Percentiles rank a stretch among this genome's conserved stretches.
These are phyloP conservation scores for Raffaelea deltoideospora DNA, from an alignment of 2,329 filamentous ascomycete genomes.

Conservation along the genomic window DNA sequence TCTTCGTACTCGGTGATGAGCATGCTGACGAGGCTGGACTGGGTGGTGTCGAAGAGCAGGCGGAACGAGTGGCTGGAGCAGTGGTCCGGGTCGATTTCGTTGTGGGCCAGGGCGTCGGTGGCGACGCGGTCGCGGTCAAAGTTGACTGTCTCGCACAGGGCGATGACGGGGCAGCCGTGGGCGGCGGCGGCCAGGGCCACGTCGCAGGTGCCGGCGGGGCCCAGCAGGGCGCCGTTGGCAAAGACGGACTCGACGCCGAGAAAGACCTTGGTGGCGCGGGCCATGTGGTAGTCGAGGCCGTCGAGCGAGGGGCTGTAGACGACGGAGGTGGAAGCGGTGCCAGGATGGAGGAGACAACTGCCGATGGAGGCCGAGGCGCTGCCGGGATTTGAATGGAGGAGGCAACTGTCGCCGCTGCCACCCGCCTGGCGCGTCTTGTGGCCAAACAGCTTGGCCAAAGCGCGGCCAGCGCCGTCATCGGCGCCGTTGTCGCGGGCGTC, in stretches of 20 bases:
- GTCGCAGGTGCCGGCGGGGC: slow-evolving; percentile 71
- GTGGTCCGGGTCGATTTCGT: slow-evolving; percentile 72
- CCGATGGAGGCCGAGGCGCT: neutral
- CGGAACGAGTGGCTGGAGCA: slow-evolving; percentile 39
- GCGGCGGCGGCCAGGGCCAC: slow-evolving; percentile 72
- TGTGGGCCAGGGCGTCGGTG: slow-evolving; percentile 83
- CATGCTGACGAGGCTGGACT: slow-evolving; percentile 70
- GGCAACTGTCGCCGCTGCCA: neutral
- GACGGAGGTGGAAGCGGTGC: slow-evolving; percentile 25
- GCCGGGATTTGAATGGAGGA: neutral
- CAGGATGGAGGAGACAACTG: neutral
- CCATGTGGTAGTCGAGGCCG: slow-evolving; percentile 59
- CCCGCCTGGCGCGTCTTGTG: slow-evolving; percentile 1
- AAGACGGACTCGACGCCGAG: slow-evolving; percentile 90
- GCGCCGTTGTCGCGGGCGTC: slow-evolving; percentile 37
- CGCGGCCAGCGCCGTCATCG: slow-evolving; percentile 33
- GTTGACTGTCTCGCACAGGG: slow-evolving; percentile 89
- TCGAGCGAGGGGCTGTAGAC: slow-evolving; percentile 67
- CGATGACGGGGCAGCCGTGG: slow-evolving; percentile 64
- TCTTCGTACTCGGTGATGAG: slow-evolving; percentile 90
- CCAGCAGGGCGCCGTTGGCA: slow-evolving; percentile 83
- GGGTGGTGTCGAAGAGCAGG: slow-evolving; percentile 85
- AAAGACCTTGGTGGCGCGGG: slow-evolving; percentile 52
- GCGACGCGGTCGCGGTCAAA: slow-evolving; percentile 76
- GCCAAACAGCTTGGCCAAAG: slow-evolving; percentile 51